Evolutionary conservation across 495 filamentous ascomycete genomes (phyloP), one percentile per base, ranked within the genome.

Genomic region (Penicillium turbatum): DNA sequence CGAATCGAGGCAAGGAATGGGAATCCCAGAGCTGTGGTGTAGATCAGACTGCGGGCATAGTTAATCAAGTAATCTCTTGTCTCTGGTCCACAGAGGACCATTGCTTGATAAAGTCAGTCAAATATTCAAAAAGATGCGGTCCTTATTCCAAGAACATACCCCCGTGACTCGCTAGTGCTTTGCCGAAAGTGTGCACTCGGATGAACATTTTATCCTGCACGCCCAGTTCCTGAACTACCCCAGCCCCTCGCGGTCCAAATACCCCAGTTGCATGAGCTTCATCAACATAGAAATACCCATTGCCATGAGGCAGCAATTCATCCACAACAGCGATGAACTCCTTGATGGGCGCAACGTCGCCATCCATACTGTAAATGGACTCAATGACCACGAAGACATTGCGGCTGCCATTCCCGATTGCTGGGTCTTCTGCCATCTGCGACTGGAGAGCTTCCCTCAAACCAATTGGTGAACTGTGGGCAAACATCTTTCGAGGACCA

Each of bases 331-430:
- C 59, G 1, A 87, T 72, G 32, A 91, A 78, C 19, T 83, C 72
- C 13, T 63, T 57, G 13, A 93, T 69, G 0, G 86, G 86, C 9
- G 79, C 80, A 8, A 88, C 60, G 66, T 91, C 87, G 0, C 89
- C 89, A 62, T 92, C 87, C 89, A 93, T 93, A 50, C 84, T 89
- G 64, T 93, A 93, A n/a, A 91, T 69, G 2, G 79, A 78, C 61
- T 93, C 89, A 0, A 91, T 72, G 1, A 83, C 83, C 17, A 92
- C 74, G 58, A 92, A 84, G 7, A 78, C 68, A 60, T 73, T 76
- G 7, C 63, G 56, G 4, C 63, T 57, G 0, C 75, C 75, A 4
- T 62, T 42, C 30, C 45, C 39, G n/a, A 81, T 48, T 12, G 47
- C 16, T 0, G 62, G 42, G 31, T 78, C 68, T 0, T 53, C 55